A percentile compares a stretch with the other conserved stretches of the same genome.
Conservation (phyloP, 257 asterid species). For the Fraxinus excelsior region DNA sequence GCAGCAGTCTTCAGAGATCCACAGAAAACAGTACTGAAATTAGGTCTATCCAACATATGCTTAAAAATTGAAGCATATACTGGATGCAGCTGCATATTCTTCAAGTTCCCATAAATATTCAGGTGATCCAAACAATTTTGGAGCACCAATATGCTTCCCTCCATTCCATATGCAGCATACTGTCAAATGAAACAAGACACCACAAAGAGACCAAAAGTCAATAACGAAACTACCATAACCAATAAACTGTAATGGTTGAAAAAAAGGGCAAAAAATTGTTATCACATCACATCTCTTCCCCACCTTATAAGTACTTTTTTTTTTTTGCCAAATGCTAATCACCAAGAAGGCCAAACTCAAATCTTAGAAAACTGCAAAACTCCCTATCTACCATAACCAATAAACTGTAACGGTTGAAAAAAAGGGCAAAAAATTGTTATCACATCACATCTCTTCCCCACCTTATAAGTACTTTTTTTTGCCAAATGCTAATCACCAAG, state of each 20-base stretch:
- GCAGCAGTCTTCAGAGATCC: slow-evolving; percentile 58
- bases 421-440: neutral
- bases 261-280: neutral
- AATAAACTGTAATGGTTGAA: neutral
- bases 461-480: neutral
- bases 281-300: neutral
- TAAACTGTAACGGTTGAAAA: neutral
- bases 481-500: slow-evolving; percentile 5
- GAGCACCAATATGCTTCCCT: slow-evolving; percentile 78
- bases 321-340: neutral
- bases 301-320: neutral
- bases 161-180: slow-evolving; percentile 68
- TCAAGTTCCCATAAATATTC: slow-evolving; percentile 56
- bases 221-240: neutral
- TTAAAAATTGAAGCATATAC: slow-evolving; percentile 65
- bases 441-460: neutral
- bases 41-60: slow-evolving; percentile 73
- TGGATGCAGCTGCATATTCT: slow-evolving; percentile 61
- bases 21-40: slow-evolving; percentile 71
- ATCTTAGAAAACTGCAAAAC: neutral
- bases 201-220: neutral
- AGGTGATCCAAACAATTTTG: slow-evolving; percentile 69
- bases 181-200: slow-evolving; percentile 37
- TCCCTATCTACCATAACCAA: slow-evolving; percentile 1
- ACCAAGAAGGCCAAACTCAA: neutral